A percentile compares a stretch with the other conserved stretches of the same genome.
Evolutionary conservation across 2,329 filamentous ascomycete genomes (phyloP).

Genomic region (Cercospora sp.): DNA sequence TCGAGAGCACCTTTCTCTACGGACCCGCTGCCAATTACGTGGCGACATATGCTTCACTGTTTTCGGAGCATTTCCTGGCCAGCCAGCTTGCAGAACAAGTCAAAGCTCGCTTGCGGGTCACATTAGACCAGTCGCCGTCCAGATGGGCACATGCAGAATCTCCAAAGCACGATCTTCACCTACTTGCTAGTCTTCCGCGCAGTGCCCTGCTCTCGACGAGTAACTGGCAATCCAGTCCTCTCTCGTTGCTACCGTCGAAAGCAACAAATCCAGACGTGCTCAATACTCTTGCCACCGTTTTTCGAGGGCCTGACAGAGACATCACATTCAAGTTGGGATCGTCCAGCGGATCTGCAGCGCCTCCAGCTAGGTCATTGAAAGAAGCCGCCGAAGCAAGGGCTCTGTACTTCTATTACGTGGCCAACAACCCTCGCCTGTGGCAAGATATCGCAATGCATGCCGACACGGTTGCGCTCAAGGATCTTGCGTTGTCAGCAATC

Average conservation of each 20-base stretch:
- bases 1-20: slow-evolving; percentile 57
- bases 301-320: slow-evolving; percentile 53
- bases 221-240: slow-evolving; percentile 42
- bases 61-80: slow-evolving; percentile 57
- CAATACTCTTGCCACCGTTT: slow-evolving; percentile 56
- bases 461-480: slow-evolving; percentile 59
- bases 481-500: slow-evolving; percentile 57
- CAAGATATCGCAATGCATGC: slow-evolving; percentile 53
- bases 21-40: slow-evolving; percentile 59
- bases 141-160: slow-evolving; percentile 56
- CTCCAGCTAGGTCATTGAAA: slow-evolving; percentile 39
- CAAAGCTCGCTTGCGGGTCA: slow-evolving; percentile 49
- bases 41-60: slow-evolving; percentile 56
- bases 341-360: slow-evolving; percentile 29
- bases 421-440: slow-evolving; percentile 54
- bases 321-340: slow-evolving; percentile 37
- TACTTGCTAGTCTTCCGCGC: slow-evolving; percentile 60
- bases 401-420: slow-evolving; percentile 57
- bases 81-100: slow-evolving; percentile 48
- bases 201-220: slow-evolving; percentile 50
- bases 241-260: slow-evolving; percentile 54
- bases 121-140: slow-evolving; percentile 47
- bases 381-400: slow-evolving; percentile 57
- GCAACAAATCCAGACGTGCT: slow-evolving; percentile 56
- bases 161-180: slow-evolving; percentile 57